These are phyloP conservation scores for Flaveria robusta DNA, from an alignment of 129 eudicot genomes.

Conservation along the genomic window DNA sequence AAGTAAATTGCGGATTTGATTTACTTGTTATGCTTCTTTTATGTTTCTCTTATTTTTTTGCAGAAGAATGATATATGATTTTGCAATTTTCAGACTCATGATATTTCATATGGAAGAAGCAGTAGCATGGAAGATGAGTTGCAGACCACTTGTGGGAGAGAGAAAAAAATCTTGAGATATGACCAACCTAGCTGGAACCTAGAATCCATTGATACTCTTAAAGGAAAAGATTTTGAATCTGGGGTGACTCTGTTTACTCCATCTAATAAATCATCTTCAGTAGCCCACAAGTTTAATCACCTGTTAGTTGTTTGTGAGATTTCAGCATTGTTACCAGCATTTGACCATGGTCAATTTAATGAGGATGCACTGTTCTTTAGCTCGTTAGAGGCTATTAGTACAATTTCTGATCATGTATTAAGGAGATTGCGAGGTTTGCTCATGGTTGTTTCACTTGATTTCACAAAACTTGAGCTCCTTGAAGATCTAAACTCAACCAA, in stretches of 20 bases:
- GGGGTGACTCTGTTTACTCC: constrained; percentile 25
- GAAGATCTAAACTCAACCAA: constrained; percentile 52
- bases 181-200: constrained; percentile 26
- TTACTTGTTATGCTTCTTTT: not conserved
- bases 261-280: constrained; percentile 37
- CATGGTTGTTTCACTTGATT: constrained; percentile 89
- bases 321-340: constrained; percentile 44
- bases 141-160: constrained; percentile 28
- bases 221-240: constrained; percentile 41
- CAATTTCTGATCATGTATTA: constrained; percentile 61
- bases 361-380: constrained; percentile 64
- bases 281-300: constrained; percentile 39
- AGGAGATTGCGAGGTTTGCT: constrained; percentile 78
- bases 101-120: constrained; percentile 48
- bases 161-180: constrained; percentile 32
- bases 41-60: constrained; percentile 3
- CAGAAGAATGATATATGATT: constrained; percentile 10
- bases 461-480: constrained; percentile 77
- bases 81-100: constrained; percentile 64
- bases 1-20: too few species aligned
- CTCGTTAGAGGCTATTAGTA: constrained; percentile 61
- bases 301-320: constrained; percentile 68
- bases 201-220: constrained; percentile 26
- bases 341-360: constrained; percentile 45
- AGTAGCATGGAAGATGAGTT: constrained; percentile 47